Evolutionary conservation across 148 eudicot genomes (phyloP), one percentile per base, ranked within the genome.

Genomic region (Camellia lanceoleosa): DNA sequence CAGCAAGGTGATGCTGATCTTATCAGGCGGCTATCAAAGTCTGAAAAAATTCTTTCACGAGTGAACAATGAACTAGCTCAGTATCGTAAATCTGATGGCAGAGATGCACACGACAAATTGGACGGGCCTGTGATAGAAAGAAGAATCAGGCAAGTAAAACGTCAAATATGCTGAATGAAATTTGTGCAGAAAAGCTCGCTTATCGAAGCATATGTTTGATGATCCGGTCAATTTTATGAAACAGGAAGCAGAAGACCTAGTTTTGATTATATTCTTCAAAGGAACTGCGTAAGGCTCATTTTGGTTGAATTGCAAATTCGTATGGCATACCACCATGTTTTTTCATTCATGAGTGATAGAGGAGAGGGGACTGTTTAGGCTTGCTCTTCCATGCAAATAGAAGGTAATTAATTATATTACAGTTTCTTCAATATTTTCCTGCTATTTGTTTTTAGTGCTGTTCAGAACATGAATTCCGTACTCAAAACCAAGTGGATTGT

Each of bases 41-140:
- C 87, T 12, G 84, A 79, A 42, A 84, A 81, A 20, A 80, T 75
- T 78, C 82, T 84, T 78, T 71, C 67, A 9, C 81, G 80, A 61
- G 83, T 83, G 38, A 81, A 87, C 76, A 65, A 83, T 20, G 86
- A 83, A 78, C 72, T 83, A 52, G 77, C 87, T 78, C 84, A 80
- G 73, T 78, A 82, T 38, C 72, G 73, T 56, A 76, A 72, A 47
- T 75, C 76, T 63, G 84, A 79, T 41, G 77, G 82, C 79, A 75
- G 47, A 63, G 81, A 74, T 55, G 49, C 69, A 78, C 66, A 20
- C 47, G 74, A 75, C 51, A 81, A 55, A 75, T 5, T 30, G 74
- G 75, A 76, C 46, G 19, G 42, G 49, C 67, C 43, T 68, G 70
- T 30, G 38, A 68, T 59, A 5, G 81, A 80, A 61, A 75, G 77